Evolutionary conservation across 768 basidiomycete genomes (phyloP).

Genomic region (Serendipita sp.): DNA sequence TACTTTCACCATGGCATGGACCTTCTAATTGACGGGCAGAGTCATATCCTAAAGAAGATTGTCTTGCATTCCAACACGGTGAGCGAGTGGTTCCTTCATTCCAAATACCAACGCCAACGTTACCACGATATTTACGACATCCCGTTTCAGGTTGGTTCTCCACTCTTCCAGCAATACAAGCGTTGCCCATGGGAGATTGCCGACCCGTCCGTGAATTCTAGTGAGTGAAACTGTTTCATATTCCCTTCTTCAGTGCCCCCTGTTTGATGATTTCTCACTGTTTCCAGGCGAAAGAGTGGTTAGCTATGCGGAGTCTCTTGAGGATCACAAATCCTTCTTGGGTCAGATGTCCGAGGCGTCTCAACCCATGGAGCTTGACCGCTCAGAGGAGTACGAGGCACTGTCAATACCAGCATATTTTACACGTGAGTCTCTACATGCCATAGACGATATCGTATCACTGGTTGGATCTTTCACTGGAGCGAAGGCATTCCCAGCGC

Average conservation of each 20-base stretch:
- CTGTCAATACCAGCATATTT: constrained; percentile 51
- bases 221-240: neutral
- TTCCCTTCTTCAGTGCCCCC: constrained; percentile 1
- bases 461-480: too few relatives aligned
- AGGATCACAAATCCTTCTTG: neutral
- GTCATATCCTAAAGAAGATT: constrained; percentile 69
- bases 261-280: constrained; percentile 9
- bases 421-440: constrained; percentile 36
- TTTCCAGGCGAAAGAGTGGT: constrained; percentile 26
- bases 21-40: constrained; percentile 58
- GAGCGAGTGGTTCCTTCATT: constrained; percentile 18
- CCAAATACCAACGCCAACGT: neutral
- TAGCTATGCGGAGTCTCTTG: neutral
- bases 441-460: too few relatives aligned
- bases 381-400: constrained; percentile 51
- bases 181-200: constrained; percentile 77
- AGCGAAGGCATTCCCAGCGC: too few relatives aligned
- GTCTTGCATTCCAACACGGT: constrained; percentile 81
- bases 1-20: constrained; percentile 88
- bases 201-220: neutral
- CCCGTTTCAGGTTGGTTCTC: constrained; percentile 68
- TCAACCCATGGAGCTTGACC: constrained; percentile 66
- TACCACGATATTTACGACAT: neutral
- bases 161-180: constrained; percentile 80
- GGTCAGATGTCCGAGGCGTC: constrained; percentile 37